Base-by-base conservation (phyloP, 176 grass and related monocot species). In the Triticum monococcum region DNA sequence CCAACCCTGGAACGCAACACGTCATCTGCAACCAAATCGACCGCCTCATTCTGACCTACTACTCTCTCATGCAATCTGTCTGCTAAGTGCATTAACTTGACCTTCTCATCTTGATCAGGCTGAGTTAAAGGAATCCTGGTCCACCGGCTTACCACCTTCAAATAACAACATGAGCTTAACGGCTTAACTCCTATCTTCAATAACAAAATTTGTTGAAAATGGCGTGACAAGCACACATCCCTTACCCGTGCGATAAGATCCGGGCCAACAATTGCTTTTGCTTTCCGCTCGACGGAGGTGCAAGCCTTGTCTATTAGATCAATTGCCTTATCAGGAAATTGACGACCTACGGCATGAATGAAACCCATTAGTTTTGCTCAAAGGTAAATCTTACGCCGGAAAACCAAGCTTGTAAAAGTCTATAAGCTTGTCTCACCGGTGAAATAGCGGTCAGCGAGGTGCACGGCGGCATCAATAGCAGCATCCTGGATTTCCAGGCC, bases 251-350 rank as follows among this genome's bases (percentile, higher is more conserved):
- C 80, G 3, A 66, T 16, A 67, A 12, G 33, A 3, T 83, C n/a
- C 0, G 61, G 40, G 16, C 14, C 7, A 48, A 69, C 62, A 70
- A 83, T 45, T 66, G 41, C 37, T 66, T 23, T 56, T 72, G 20
- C 20, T 38, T 72, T 72, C 13, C 35, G 4, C 23, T 70, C 68
- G 5, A 70, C 9, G 0, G 33, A n/a, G 68, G 68, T 24, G 36
- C 69, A 72, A 41, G 69, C 69, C 69, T 97, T 92, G 5, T 97
- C 92, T 81, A 97, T 97, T 17, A 97, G 89, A 91, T 95, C 95
- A 72, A 95, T 97, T 54, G 95, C 95, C 88, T 97, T 97, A 86
- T 97, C 95, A 85, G 95, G 95, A 79, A 97, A 72, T 24, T 72
- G 69, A 41, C 69, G 69, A 72, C 69, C 68, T 71, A 40, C 4